phyloP scores from a whole-genome alignment of 176 grass and related monocot genomes.

The Alloteropsis semialata region DNA sequence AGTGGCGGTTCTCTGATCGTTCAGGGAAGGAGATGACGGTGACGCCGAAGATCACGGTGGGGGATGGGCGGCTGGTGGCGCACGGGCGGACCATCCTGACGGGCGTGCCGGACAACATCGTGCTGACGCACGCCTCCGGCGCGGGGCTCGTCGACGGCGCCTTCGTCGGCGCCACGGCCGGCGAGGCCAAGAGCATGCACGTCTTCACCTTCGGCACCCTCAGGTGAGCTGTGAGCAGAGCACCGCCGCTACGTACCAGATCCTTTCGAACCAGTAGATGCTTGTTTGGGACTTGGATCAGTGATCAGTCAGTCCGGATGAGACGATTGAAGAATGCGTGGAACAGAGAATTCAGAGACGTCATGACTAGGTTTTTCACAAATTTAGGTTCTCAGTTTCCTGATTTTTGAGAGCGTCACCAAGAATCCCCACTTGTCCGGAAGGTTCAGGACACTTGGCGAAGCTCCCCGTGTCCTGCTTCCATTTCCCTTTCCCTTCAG shows the following conservation, averaged over 20 bases:
- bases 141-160: constrained; percentile 47
- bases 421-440: not conserved
- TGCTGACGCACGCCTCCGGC: constrained; percentile 41
- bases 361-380: not conserved
- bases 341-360: not conserved
- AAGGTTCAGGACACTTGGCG: not conserved
- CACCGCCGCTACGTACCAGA: not conserved
- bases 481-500: too few species aligned
- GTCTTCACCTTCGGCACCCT: constrained; percentile 67
- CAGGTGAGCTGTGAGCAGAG: constrained; percentile 23
- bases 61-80: constrained; percentile 46
- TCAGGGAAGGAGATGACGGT: constrained; percentile 43
- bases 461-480: not conserved
- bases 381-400: too few species aligned
- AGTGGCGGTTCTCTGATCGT: not conserved
- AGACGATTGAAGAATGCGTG: not conserved
- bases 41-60: constrained; percentile 52
- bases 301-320: too few species aligned
- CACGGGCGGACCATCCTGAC: constrained; percentile 59
- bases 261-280: not conserved
- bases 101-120: constrained; percentile 56
- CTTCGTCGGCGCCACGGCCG: constrained; percentile 61
- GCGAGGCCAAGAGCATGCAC: constrained; percentile 50
- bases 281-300: not conserved
- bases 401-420: not conserved